Base-by-base conservation (phyloP, 306 rosid genomes). In the Quercus wislizeni region DNA sequence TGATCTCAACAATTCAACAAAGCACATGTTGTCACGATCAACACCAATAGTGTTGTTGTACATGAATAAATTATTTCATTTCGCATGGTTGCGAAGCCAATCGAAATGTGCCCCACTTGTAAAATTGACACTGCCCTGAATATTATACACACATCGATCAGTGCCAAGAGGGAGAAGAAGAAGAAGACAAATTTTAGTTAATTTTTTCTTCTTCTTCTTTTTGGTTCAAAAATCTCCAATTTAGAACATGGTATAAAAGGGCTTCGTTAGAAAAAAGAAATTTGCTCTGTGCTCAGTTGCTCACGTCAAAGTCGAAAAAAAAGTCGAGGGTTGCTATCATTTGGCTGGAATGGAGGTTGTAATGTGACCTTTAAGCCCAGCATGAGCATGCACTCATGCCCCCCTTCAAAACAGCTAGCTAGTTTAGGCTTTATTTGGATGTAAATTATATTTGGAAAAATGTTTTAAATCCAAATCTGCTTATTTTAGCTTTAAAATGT, bases 21-120 rank as follows among this genome's bases (percentile, higher is more conserved):
- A 67, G 58, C 82, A 80, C 71, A 58, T 69, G 84, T 69, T 52
- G 58, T 64, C 67, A 78, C 59, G 20, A 56, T 80, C 78, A 78
- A 59, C 71, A 33, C 76, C 63, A 41, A 58, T 56, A n/a, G 12
- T 14, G 62, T 52, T 19, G 72, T 4, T 69, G 78, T 74, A 77
- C 69, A 64, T 41, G 46, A 41, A 65, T 31, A 43, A 49, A 70
- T 57, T 7, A 81, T 84, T 85, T 72, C 77, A 83, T 80, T 72
- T 86, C 86, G 89, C 91, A 83, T 85, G 90, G 78, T 12, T 81
- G 55, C 46, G 20, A 78, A 71, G 55, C 27, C 86, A 76, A 69
- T 79, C 82, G 5, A 71, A 64, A 74, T 69, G 10, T 79, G 87
- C 38, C 91, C 88, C 89, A 85, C 89, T 69, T 63, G 78, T 69